Conservation (phyloP, 129 eudicot species). For the Artemisia tridentata region DNA sequence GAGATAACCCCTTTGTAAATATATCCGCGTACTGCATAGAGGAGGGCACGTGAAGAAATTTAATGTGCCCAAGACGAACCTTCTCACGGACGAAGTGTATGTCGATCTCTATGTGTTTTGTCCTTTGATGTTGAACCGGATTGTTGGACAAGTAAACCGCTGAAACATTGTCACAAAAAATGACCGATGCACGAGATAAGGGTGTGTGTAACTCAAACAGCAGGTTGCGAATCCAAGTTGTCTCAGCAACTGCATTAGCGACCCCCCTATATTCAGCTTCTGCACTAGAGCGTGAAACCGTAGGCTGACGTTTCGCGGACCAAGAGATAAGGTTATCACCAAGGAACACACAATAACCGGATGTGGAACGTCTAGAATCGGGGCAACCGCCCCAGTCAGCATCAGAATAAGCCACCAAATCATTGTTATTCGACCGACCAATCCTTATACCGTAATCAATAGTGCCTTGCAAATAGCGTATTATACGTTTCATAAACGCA, state of each 20-base stretch:
- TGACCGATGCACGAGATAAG: background rate
- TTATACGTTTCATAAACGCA: background rate
- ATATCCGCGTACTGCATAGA: background rate
- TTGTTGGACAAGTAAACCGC: background rate
- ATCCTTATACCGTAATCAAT: background rate
- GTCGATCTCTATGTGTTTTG: background rate
- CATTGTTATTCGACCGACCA: background rate
- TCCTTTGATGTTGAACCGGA: background rate
- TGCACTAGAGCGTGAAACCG: background rate
- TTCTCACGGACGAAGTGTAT: background rate
- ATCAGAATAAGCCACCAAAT: background rate
- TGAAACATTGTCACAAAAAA: background rate
- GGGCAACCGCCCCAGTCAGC: conserved; percentile 2
- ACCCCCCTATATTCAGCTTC: background rate
- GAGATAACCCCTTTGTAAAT: background rate
- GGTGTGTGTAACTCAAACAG: background rate
- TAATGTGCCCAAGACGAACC: background rate
- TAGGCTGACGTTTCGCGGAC: too few relatives aligned
- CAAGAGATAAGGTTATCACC: background rate
- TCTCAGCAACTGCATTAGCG: background rate
- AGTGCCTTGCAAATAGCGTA: background rate
- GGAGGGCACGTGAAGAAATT: background rate
- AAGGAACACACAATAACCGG: background rate
- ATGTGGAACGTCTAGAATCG: background rate
- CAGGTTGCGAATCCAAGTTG: background rate